Conservation (phyloP, 805 yeast genomes). For the Nakazawaea ishiwadae region DNA sequence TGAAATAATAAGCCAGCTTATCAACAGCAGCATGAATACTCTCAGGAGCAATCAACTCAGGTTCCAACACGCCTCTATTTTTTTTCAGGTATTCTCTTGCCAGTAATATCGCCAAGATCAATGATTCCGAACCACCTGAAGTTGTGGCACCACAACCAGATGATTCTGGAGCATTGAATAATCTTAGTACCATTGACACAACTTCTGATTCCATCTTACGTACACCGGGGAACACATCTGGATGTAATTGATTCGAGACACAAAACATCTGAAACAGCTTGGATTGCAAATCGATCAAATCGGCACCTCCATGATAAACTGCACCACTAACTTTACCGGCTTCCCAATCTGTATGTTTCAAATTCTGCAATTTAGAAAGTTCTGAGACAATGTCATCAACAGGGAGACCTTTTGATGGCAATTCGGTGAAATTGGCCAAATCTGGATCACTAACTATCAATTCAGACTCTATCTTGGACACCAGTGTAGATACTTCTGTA, state of each 20-base stretch:
- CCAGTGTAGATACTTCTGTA: constrained; percentile 47
- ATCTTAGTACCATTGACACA: constrained; percentile 78
- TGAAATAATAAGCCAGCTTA: constrained; percentile 88
- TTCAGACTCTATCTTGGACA: constrained; percentile 46
- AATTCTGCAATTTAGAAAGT: constrained; percentile 40
- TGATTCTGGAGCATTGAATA: constrained; percentile 73
- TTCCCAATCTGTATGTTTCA: constrained; percentile 78
- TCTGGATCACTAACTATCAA: constrained; percentile 51
- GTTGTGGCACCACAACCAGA: constrained; percentile 83
- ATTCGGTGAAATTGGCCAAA: constrained; percentile 35
- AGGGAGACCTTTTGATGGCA: constrained; percentile 62
- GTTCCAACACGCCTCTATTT: constrained; percentile 54
- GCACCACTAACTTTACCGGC: constrained; percentile 90
- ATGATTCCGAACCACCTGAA: constrained; percentile 94
- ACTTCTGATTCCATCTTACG: constrained; percentile 96
- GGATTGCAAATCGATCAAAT: constrained; percentile 68
- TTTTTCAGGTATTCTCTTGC: constrained; percentile 74
- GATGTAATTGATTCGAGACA: constrained; percentile 92
- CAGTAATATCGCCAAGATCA: constrained; percentile 78
- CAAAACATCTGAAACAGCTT: constrained; percentile 71
- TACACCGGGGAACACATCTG: constrained; percentile 95
- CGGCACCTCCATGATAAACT: constrained; percentile 93
- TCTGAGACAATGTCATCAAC: constrained; percentile 41
- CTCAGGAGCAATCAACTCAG: constrained; percentile 85
- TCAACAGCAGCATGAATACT: constrained; percentile 95